phyloP scores from a whole-genome alignment of 805 yeast species.

The Starmerella powellii region DNA sequence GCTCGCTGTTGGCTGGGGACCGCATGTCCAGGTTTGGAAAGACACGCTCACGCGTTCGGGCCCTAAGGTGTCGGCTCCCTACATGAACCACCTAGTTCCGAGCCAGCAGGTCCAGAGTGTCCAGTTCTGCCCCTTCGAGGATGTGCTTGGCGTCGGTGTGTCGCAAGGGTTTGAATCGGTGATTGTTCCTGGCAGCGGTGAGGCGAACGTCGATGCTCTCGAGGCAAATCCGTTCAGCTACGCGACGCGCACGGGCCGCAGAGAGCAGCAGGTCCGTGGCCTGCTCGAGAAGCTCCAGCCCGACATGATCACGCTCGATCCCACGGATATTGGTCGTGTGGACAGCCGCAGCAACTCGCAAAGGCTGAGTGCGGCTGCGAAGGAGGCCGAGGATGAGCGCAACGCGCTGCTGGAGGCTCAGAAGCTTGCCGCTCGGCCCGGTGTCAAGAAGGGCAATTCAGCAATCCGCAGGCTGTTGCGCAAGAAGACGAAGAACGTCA shows the following conservation, averaged over 20 bases:
- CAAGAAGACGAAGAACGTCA: slow-evolving; percentile 71
- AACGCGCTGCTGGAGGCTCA: slow-evolving; percentile 38
- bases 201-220: slow-evolving; percentile 89
- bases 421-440: slow-evolving; percentile 51
- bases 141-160: slow-evolving; percentile 86
- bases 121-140: slow-evolving; percentile 87
- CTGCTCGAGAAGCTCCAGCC: slow-evolving; percentile 81
- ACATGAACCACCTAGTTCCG: slow-evolving; percentile 80
- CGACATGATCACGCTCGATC: slow-evolving; percentile 86
- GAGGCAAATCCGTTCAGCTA: slow-evolving; percentile 88
- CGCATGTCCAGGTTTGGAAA: slow-evolving; percentile 90
- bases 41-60: slow-evolving; percentile 45
- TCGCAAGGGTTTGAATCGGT: slow-evolving; percentile 65
- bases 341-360: slow-evolving; percentile 53
- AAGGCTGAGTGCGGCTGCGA: slow-evolving; percentile 44
- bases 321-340: slow-evolving; percentile 72
- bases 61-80: slow-evolving; percentile 65
- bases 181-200: slow-evolving; percentile 94
- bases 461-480: slow-evolving; percentile 67
- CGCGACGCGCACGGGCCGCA: slow-evolving; percentile 86
- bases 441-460: slow-evolving; percentile 69
- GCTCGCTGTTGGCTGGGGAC: slow-evolving; percentile 86
- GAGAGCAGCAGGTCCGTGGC: slow-evolving; percentile 77
- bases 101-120: slow-evolving; percentile 59
- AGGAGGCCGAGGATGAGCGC: slow-evolving; percentile 33